Percentiles rank a stretch among this genome's conserved stretches.
Evolutionary conservation across 352 stramenopile genomes (phyloP).

Genomic region (Plasmopara halstedii): DNA sequence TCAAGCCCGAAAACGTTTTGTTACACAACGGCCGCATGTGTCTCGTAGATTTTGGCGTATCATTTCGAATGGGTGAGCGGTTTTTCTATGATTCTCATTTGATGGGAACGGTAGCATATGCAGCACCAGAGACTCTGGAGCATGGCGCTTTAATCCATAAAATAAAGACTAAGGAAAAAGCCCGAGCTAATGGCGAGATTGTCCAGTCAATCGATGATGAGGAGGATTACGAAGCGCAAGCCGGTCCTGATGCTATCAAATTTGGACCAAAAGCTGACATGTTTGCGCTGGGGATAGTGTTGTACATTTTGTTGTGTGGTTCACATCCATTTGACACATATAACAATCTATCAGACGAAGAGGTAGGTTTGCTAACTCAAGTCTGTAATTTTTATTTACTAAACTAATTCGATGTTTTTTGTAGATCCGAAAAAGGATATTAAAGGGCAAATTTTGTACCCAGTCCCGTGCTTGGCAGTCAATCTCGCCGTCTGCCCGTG

Average conservation of each 20-base stretch:
- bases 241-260: slow-evolving; percentile 29
- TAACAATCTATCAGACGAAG: slow-evolving; percentile 80
- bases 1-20: slow-evolving; percentile 87
- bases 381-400: neutral
- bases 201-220: slow-evolving; percentile 19
- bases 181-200: slow-evolving; percentile 10
- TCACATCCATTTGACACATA: slow-evolving; percentile 79
- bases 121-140: slow-evolving; percentile 60
- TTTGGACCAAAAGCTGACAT: slow-evolving; percentile 71
- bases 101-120: slow-evolving; percentile 70
- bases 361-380: slow-evolving; percentile 23
- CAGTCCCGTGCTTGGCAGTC: slow-evolving; percentile 66
- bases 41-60: slow-evolving; percentile 83
- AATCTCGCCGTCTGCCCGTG: slow-evolving; percentile 51
- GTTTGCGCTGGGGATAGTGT: slow-evolving; percentile 75
- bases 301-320: slow-evolving; percentile 84
- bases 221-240: slow-evolving; percentile 25
- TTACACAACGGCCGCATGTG: slow-evolving; percentile 66
- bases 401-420: slow-evolving; percentile 1
- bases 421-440: slow-evolving; percentile 71
- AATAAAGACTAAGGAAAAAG: slow-evolving; percentile 26
- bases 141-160: slow-evolving; percentile 31
- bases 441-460: slow-evolving; percentile 67
- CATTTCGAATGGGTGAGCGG: slow-evolving; percentile 67
- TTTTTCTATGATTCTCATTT: slow-evolving; percentile 69